Evolutionary conservation across 495 filamentous ascomycete genomes (phyloP), one percentile per base, ranked within the genome.

Genomic region (Penicillium maclennaniae): DNA sequence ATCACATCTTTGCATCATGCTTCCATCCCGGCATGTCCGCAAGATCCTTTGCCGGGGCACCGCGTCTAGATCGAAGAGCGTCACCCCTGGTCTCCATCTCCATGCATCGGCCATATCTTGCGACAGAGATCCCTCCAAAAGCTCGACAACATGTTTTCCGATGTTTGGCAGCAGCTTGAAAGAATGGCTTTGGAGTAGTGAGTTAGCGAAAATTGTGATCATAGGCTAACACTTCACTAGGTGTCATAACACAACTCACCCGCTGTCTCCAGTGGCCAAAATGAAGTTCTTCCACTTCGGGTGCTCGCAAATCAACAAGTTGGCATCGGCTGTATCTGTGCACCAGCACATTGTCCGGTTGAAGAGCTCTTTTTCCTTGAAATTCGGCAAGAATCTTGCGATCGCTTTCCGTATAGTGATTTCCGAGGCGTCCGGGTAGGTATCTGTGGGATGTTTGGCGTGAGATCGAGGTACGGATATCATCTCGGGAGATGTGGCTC

Each of bases 271-370:
- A 0, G 58, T 61, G 16, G 59, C 59, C 40, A 61, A 14, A 12
- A 61, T 58, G 27, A 61, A 58, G 20, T 58, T 55, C 27, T 55
- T 58, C 58, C 58, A 61, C 17, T 28, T 44, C 1, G 71, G 71
- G 46, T 73, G 71, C 23, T 61, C 52, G 49, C 71, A 71, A 45
- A 79, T 74, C 6, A 79, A 45, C 48, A 74, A 70, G 45, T 65
- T 65, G 2, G 73, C 68, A 53, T 80, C 71, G 1, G 70, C 63
- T 19, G 77, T 80, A 60, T 79, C 76, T 0, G 75, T 73, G 43
- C 74, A 75, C 77, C 75, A 79, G 60, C 74, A 79, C 39, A 80
- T 73, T 16, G 70, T 48, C 15, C 72, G 70, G 46, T 72, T 74
- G 45, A 61, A 68, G 42, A 81, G 73, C 2, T 62, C 62, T 4